Conservation (phyloP, 768 basidiomycete species). For the Suillus alpinus region DNA sequence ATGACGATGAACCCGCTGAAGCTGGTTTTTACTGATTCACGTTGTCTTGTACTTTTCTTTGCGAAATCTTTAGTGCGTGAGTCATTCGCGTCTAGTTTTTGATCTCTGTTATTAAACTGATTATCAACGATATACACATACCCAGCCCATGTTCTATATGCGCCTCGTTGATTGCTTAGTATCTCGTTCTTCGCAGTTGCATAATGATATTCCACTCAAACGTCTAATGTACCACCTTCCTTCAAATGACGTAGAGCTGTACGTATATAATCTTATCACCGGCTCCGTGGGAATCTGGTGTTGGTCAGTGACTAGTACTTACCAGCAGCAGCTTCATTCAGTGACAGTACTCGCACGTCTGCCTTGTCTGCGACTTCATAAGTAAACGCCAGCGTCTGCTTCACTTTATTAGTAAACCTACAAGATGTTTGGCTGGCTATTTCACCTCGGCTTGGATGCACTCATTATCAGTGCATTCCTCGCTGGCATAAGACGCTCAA, state of each 20-base stretch:
- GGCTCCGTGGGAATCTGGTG: too few species aligned
- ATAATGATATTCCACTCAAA: too few species aligned
- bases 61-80: constrained; percentile 26
- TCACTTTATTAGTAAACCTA: not conserved
- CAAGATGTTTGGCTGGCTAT: constrained; percentile 33
- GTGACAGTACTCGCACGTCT: not conserved
- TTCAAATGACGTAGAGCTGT: too few species aligned
- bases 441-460: constrained; percentile 76
- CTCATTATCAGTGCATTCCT: constrained; percentile 77
- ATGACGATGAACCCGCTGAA: constrained; percentile 21
- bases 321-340: not conserved
- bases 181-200: too few species aligned
- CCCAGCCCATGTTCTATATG: too few species aligned
- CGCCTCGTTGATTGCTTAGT: too few species aligned
- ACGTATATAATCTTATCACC: too few species aligned
- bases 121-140: too few species aligned
- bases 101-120: too few species aligned
- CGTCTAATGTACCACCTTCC: too few species aligned
- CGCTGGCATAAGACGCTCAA: constrained; percentile 80
- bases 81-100: not conserved
- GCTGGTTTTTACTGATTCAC: constrained; percentile 17
- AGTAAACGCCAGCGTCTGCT: not conserved
- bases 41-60: constrained; percentile 15
- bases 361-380: not conserved
- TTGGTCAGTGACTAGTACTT: too few species aligned